These are phyloP conservation scores for Phialocephala sp. DNA, from an alignment of 2,329 filamentous ascomycete genomes.

Conservation along the genomic window DNA sequence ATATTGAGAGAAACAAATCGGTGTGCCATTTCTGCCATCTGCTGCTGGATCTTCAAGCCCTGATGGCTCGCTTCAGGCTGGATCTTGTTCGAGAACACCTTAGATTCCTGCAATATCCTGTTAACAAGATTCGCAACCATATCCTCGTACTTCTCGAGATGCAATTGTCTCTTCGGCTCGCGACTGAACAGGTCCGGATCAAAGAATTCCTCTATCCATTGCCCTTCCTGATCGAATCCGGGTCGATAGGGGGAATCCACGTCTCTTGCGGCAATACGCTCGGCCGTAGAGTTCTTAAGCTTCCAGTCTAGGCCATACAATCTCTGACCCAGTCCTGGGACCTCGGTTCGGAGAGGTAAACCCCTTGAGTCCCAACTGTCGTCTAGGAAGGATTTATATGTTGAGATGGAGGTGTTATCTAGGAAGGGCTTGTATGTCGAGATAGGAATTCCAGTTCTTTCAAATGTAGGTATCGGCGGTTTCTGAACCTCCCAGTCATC, in stretches of 20 bases:
- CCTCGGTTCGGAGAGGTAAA: not conserved
- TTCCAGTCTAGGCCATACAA: not conserved
- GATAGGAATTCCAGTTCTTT: constrained; percentile 1
- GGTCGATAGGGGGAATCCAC: not conserved
- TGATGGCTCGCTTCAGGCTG: not conserved
- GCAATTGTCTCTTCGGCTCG: constrained; percentile 31
- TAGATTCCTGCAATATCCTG: constrained; percentile 29
- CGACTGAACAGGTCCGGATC: constrained; percentile 25
- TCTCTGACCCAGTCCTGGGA: not conserved
- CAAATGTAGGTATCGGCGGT: not conserved
- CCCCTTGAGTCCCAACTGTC: not conserved
- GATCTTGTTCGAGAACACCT: constrained; percentile 15
- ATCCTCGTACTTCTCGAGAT: constrained; percentile 34
- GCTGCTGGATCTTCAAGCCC: constrained; percentile 1
- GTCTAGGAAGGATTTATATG: constrained; percentile 3
- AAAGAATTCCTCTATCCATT: constrained; percentile 23
- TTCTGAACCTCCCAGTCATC: not conserved
- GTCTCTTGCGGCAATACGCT: not conserved
- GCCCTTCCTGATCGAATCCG: not conserved
- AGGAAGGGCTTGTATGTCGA: constrained; percentile 3
- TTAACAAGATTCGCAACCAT: constrained; percentile 35
- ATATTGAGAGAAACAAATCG: constrained; percentile 29
- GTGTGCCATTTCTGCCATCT: constrained; percentile 30
- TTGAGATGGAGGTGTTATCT: not conserved
- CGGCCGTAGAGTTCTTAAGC: not conserved